phyloP scores from a whole-genome alignment of 805 yeast species.

The Candida michaelii region DNA sequence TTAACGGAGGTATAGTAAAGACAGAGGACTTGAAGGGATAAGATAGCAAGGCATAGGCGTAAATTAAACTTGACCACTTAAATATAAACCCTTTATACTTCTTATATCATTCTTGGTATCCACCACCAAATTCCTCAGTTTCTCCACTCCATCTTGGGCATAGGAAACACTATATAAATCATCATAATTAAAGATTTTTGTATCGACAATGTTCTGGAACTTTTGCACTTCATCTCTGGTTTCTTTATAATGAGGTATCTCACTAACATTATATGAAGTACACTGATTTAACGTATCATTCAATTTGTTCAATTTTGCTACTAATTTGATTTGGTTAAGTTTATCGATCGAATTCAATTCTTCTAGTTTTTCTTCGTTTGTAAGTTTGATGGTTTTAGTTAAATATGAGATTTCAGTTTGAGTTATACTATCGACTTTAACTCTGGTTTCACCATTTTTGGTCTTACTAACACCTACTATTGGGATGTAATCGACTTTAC shows the following conservation, averaged over 20 bases:
- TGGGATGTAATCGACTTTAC: constrained; percentile 38
- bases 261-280: constrained; percentile 25
- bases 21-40: neutral
- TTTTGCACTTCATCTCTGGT: constrained; percentile 31
- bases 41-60: neutral
- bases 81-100: constrained; percentile 42
- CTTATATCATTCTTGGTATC: constrained; percentile 40
- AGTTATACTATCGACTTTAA: constrained; percentile 36
- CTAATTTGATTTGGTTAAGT: constrained; percentile 24
- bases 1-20: neutral
- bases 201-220: constrained; percentile 36
- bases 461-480: constrained; percentile 34
- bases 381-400: constrained; percentile 8
- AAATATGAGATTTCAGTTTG: constrained; percentile 34
- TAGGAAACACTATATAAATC: constrained; percentile 25
- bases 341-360: constrained; percentile 22
- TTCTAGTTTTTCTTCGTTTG: constrained; percentile 18
- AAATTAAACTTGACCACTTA: constrained; percentile 42
- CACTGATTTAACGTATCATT: constrained; percentile 23
- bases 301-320: constrained; percentile 24
- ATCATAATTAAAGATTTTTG: constrained; percentile 31
- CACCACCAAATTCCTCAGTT: constrained; percentile 28
- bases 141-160: constrained; percentile 11
- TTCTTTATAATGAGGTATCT: constrained; percentile 33
- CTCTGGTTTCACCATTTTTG: constrained; percentile 20